Evolutionary conservation across 108 stramenopile species (phyloP).

Genomic region (Pelagomonas calceolata): DNA sequence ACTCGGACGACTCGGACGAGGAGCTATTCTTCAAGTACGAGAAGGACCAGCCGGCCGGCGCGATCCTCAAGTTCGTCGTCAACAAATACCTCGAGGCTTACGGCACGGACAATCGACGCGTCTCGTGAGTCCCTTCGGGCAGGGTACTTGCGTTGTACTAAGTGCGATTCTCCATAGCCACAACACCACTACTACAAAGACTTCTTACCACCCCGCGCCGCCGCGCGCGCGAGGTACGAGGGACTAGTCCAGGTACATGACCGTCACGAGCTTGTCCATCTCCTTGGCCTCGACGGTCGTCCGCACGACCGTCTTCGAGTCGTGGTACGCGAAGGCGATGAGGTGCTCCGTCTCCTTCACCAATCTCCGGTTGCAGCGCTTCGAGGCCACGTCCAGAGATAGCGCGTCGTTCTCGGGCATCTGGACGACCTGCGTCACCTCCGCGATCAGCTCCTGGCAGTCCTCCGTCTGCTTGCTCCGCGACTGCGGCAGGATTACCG

Average conservation of each 20-base stretch:
- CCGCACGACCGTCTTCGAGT: slow-evolving; percentile 74
- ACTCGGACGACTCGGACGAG: no score
- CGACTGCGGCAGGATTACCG: slow-evolving; percentile 78
- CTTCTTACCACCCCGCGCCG: no score
- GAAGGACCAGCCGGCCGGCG: no score
- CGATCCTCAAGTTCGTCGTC: no score
- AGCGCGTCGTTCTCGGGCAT: slow-evolving; percentile 53
- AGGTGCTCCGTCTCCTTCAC: slow-evolving; percentile 76
- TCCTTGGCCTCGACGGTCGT: slow-evolving; percentile 71
- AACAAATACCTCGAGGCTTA: no score
- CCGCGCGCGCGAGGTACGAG: no score
- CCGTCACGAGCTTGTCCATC: slow-evolving; percentile 74
- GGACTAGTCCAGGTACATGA: slow-evolving; percentile 27
- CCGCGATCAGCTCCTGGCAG: slow-evolving; percentile 62
- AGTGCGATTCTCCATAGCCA: no score
- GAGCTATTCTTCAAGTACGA: no score
- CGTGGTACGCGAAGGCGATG: slow-evolving; percentile 85
- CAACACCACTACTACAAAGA: no score
- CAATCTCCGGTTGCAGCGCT: slow-evolving; percentile 79
- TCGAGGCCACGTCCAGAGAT: slow-evolving; percentile 55
- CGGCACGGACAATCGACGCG: no score
- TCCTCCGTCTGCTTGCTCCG: slow-evolving; percentile 66
- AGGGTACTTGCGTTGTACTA: no score
- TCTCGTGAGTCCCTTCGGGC: no score
- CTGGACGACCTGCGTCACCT: slow-evolving; percentile 61